phyloP scores from a whole-genome alignment of 1,139 yeast genomes.

The Wickerhamomyces sp. region DNA sequence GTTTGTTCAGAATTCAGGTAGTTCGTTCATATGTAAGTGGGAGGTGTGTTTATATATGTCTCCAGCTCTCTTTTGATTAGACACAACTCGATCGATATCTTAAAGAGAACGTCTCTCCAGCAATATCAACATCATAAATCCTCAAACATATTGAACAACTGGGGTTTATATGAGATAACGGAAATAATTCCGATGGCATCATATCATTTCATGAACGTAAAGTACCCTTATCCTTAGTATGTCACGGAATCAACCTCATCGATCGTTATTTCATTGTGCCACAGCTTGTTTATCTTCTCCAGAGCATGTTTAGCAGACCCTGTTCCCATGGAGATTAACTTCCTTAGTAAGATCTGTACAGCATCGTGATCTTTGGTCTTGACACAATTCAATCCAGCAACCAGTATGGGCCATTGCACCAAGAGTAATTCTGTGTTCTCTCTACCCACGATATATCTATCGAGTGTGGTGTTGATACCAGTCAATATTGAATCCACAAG shows the following conservation, averaged over 20 bases:
- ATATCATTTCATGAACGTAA: neutral
- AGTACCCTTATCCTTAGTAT: no score
- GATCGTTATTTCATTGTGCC: slow-evolving; percentile 15
- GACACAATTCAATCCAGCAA: slow-evolving; percentile 26
- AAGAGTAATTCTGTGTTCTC: slow-evolving; percentile 30
- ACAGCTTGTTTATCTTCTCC: slow-evolving; percentile 37
- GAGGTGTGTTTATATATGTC: no score
- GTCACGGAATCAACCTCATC: slow-evolving; percentile 18
- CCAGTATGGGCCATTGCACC: slow-evolving; percentile 25
- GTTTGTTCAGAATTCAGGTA: no score
- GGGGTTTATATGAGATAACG: neutral
- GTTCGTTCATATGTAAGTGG: no score
- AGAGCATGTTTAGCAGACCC: slow-evolving; percentile 46
- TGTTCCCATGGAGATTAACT: slow-evolving; percentile 50
- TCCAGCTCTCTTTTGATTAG: no score
- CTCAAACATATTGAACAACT: no score
- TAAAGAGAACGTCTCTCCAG: no score
- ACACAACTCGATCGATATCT: no score
- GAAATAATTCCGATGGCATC: no score
- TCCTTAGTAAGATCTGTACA: slow-evolving; percentile 37
- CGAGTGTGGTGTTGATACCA: neutral
- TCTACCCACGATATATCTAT: no score
- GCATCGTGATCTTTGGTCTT: slow-evolving; percentile 30
- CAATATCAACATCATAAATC: no score
- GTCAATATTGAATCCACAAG: slow-evolving; percentile 30